Conservation (phyloP, 345 rosid genomes). For the Murraya koenigii region DNA sequence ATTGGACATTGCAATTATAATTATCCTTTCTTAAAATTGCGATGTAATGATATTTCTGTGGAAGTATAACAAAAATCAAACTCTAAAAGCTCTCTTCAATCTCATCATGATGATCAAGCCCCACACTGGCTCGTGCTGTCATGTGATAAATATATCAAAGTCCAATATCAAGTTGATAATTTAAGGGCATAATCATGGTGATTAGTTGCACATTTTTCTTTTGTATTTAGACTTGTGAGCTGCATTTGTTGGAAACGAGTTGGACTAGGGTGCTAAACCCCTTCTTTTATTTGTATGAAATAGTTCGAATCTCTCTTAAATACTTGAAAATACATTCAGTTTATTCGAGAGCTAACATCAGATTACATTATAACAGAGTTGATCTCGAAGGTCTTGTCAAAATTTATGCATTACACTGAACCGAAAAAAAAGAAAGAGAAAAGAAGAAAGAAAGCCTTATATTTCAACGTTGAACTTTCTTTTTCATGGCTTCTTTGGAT, state of each 20-base stretch:
- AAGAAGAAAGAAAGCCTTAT: too few relatives aligned
- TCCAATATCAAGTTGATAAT: constrained; percentile 12
- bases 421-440: too few relatives aligned
- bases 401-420: too few relatives aligned
- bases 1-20: neutral
- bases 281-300: neutral
- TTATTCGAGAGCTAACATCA: neutral
- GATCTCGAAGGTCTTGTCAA: neutral
- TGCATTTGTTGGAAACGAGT: neutral
- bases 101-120: constrained; percentile 10
- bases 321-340: too few relatives aligned
- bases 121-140: constrained; percentile 7
- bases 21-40: neutral
- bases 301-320: neutral
- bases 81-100: neutral
- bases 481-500: neutral
- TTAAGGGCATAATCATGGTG: constrained; percentile 11
- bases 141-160: constrained; percentile 23
- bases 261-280: too few relatives aligned
- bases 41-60: neutral
- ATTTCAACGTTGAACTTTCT: neutral
- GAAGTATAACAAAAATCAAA: neutral
- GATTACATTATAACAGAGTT: neutral
- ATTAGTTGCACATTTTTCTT: constrained; percentile 4
- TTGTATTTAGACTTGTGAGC: neutral